Base-by-base conservation (phyloP, 2,329 filamentous ascomycete species). In the Knoxdaviesia proteae region DNA sequence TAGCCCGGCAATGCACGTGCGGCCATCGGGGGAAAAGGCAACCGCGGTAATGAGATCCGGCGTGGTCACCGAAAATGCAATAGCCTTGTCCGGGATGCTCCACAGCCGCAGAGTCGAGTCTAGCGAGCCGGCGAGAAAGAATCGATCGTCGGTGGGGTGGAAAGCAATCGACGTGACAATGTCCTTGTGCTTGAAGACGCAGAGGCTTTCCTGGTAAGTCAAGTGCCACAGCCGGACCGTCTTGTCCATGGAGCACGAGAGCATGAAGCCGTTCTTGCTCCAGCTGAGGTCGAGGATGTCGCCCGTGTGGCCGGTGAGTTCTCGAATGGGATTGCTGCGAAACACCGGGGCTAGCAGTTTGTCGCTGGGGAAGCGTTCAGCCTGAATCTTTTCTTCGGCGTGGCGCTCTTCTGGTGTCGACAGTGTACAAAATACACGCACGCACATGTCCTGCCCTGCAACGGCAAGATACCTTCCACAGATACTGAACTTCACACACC, bases 221-320 rank as follows among this genome's bases (percentile, higher is more conserved):
- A 90, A 69, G 58, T 98, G 90, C 88, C 90, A 98, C 40, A 98
- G 60, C 9, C 84, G 74, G 8, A 98, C 90, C 0, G 87, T 94
- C 63, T 94, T 94, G 57, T 98, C 90, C 86, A 96, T 94, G 0
- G 87, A 94, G 0, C 87, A 92, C 4, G 88, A 94, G 10, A 98
- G 67, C 32, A 98, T 60, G 51, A 98, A 98, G 57, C 93, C 94
- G 60, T 98, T 98, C 67, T 96, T 98, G 63, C 88, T 96, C 90
- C 90, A 98, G 56, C 84, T 93, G 46, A 98, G 58, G 55, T 94
- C 88, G 49, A 98, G 62, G 5, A 98, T 76, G 50, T 92, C 87
- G 10, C 80, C 78, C 0, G 74, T 79, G 55, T 98, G 90, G 5
- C 86, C 87, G 43, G 71, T 63, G 49, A 90, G 94, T 53, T 94